These are phyloP conservation scores for Aspergillus sparsus DNA, from an alignment of 495 filamentous ascomycete genomes.

Conservation along the genomic window DNA sequence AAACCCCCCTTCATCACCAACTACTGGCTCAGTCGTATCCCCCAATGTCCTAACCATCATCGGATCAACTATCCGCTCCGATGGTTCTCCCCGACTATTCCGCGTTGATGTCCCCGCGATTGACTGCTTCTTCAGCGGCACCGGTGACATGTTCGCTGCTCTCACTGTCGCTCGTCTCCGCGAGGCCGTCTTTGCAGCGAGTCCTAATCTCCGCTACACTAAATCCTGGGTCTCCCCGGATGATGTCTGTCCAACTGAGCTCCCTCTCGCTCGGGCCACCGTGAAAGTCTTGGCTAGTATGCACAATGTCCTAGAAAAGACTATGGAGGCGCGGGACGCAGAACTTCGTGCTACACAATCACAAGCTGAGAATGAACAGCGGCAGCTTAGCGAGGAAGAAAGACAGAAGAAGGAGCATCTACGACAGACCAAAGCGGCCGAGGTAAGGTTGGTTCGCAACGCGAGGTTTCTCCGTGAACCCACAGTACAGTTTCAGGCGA, in stretches of 20 bases:
- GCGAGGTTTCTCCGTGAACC: constrained; percentile 65
- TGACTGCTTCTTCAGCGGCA: constrained; percentile 91
- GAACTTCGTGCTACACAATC: constrained; percentile 39
- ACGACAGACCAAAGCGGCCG: constrained; percentile 71
- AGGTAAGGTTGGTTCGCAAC: constrained; percentile 78
- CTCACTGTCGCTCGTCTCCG: constrained; percentile 85
- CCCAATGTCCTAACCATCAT: constrained; percentile 67
- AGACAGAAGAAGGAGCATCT: constrained; percentile 65
- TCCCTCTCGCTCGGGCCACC: constrained; percentile 79
- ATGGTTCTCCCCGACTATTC: constrained; percentile 71
- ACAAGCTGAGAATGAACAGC: constrained; percentile 19
- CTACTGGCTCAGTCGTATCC: constrained; percentile 41
- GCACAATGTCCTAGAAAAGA: constrained; percentile 80
- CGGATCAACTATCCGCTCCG: constrained; percentile 68
- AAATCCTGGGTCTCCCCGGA: constrained; percentile 71
- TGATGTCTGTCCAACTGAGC: constrained; percentile 61
- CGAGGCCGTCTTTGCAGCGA: constrained; percentile 63
- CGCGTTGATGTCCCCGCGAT: constrained; percentile 81
- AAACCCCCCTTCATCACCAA: constrained; percentile 27
- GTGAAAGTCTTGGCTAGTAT: constrained; percentile 92
- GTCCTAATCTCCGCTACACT: constrained; percentile 42
- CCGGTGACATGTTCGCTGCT: constrained; percentile 97
- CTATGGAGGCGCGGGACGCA: constrained; percentile 64
- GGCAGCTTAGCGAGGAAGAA: constrained; percentile 43
- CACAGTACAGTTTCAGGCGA: constrained; percentile 39